Base-by-base conservation (phyloP, 805 yeast species). In the Candida mattraensis region DNA sequence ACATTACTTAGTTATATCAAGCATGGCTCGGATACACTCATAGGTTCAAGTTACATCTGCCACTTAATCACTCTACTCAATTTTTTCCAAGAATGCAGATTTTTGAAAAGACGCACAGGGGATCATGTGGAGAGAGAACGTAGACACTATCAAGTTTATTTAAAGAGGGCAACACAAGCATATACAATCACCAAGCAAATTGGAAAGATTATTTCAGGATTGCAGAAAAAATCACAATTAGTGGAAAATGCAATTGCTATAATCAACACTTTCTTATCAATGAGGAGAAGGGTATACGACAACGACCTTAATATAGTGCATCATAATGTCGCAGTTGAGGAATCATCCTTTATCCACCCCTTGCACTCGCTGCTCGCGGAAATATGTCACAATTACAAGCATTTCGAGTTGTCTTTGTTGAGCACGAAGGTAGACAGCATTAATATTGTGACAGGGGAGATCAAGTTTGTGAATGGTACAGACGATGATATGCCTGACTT, bases 41-140 rank as follows among this genome's bases (percentile, higher is more conserved):
- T 60, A 20, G 24, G 36, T 11, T 34, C 42, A 13, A 39, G 43
- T 6, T 47, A 45, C 18, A 53, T 80, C 26, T 52, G 61, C 7
- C 55, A 70, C 21, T 36, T 78, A 1, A 53, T 76, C 3, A 54
- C 70, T 8, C 61, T 79, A n/a, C 62, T 79, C 18, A 67, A 72
- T 35, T 54, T 66, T 12, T 81, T 78, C 53, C 83, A 81, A 49
- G 78, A 80, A 16, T 72, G 73, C 24, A 75, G 75, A 67, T 65
- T 70, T 17, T 58, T 81, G 18, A 65, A 56, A 37, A 68, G 87
- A 40, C 80, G 79, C 43, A 66, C 67, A 28, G 91, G 87, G 8
- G 81, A 78, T 6, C 91, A 83, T 60, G 85, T 82, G 19, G 74
- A 74, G 37, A 67, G 66, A 33, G 87, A 83, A 49, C 65, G 67